phyloP scores from a whole-genome alignment of 2,329 filamentous ascomycete species.

The Rhynchosporium graminicola region DNA sequence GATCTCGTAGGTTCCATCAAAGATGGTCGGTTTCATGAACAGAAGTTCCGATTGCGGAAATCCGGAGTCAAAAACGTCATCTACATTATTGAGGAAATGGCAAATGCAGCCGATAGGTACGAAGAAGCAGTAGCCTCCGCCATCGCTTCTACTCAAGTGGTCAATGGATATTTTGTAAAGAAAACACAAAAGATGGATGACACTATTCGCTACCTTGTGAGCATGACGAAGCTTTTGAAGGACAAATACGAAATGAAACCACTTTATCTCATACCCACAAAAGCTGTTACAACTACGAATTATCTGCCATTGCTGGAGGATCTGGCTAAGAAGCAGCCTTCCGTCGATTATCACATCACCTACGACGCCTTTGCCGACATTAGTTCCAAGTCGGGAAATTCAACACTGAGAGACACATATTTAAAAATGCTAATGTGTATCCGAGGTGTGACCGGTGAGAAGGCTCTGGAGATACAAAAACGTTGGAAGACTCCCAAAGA shows the following conservation, averaged over 20 bases:
- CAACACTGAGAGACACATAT: constrained; percentile 73
- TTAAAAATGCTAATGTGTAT: constrained; percentile 87
- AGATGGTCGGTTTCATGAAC: constrained; percentile 79
- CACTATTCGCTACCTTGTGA: constrained; percentile 72
- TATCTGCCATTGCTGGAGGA: constrained; percentile 65
- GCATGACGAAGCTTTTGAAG: constrained; percentile 70
- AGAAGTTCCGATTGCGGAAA: constrained; percentile 75
- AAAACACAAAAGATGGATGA: constrained; percentile 75
- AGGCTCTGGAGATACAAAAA: constrained; percentile 77
- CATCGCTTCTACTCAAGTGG: constrained; percentile 75
- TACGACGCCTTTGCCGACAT: constrained; percentile 72
- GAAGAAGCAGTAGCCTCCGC: constrained; percentile 70
- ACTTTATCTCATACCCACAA: constrained; percentile 66
- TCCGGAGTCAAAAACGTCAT: constrained; percentile 75
- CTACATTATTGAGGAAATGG: constrained; percentile 76
- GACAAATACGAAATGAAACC: constrained; percentile 60
- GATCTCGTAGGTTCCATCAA: constrained; percentile 80
- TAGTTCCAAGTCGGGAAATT: constrained; percentile 72
- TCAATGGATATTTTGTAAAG: constrained; percentile 79
- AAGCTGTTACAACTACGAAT: constrained; percentile 61
- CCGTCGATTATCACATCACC: constrained; percentile 60
- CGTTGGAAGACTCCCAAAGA: constrained; percentile 74
- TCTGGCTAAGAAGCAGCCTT: constrained; percentile 54
- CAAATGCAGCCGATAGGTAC: constrained; percentile 59
- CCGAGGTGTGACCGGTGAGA: constrained; percentile 72